A percentile compares a stretch with the other conserved stretches of the same genome.
Evolutionary conservation across 257 asterid species (phyloP).

Genomic region (Sherardia arvensis): DNA sequence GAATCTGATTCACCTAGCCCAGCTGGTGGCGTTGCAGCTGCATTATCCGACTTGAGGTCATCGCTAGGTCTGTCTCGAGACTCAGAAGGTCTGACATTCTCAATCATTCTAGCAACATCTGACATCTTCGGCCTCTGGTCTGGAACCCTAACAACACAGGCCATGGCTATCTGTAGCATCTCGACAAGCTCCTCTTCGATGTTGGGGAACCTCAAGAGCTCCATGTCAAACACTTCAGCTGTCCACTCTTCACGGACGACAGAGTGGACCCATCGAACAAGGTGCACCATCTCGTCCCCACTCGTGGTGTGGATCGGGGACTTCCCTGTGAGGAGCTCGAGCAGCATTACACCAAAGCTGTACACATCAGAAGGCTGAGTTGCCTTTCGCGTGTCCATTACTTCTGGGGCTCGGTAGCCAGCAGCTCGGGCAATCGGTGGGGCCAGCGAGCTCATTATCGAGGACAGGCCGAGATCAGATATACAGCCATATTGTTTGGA

Average conservation of each 20-base stretch:
- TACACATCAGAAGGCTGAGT: constrained; percentile 65
- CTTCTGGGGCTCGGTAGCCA: constrained; percentile 80
- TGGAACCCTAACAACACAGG: constrained; percentile 53
- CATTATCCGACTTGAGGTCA: constrained; percentile 21
- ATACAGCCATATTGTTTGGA: constrained; percentile 49
- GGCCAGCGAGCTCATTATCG: constrained; percentile 55
- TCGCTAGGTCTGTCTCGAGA: too few species aligned
- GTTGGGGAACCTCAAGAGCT: constrained; percentile 51
- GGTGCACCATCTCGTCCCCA: constrained; percentile 54
- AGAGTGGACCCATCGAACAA: constrained; percentile 83
- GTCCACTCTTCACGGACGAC: constrained; percentile 91
- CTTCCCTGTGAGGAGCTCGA: constrained; percentile 69
- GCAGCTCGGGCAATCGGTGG: constrained; percentile 63
- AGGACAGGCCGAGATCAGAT: constrained; percentile 63
- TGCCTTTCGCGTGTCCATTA: constrained; percentile 56
- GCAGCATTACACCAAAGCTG: constrained; percentile 65
- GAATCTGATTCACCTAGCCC: constrained; percentile 14
- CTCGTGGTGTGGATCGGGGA: constrained; percentile 54
- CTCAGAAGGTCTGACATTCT: constrained; percentile 25
- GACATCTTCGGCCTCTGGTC: constrained; percentile 68
- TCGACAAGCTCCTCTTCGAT: constrained; percentile 80
- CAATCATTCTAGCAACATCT: constrained; percentile 54
- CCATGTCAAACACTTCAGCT: constrained; percentile 72
- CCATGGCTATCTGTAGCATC: constrained; percentile 63
- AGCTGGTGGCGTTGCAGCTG: constrained; percentile 22